Base-by-base conservation (phyloP, 1,284 basidiomycete genomes). In the Ganoderma lucidum region DNA sequence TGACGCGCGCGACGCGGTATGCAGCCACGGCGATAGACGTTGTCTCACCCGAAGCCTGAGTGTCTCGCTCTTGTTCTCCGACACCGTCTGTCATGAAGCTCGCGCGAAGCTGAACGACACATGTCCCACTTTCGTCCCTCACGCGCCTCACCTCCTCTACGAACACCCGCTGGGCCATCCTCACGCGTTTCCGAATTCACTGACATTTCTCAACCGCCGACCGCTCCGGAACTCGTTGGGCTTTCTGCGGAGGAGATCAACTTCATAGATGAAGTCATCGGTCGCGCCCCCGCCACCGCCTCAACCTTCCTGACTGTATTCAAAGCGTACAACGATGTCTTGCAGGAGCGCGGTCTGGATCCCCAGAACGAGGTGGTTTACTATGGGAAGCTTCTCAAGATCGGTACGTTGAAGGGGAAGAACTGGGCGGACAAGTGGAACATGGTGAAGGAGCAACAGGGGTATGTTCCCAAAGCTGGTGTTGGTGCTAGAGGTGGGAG, bases 371-470 rank as follows among this genome's bases (percentile, higher is more conserved):
- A 95, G 78, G 91, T 93, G 17, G 82, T 90, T n/a, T 93, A 91
- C 76, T 95, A 94, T 77, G 88, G 88, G 35, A 92, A 93, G 77
- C 80, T 95, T 42, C 80, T 95, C 70, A 94, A 95, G 78, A 82
- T 95, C 5, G 92, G 92, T 56, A 93, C 91, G 37, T 76, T 95
- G 76, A 92, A 88, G 80, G 93, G 92, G 17, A 83, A 83, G 65
- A 91, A 86, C 75, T 95, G 93, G 93, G 86, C 83, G 30, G 90
- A 90, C 53, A 94, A 94, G 79, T 95, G 93, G 93, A 80, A 81
- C 39, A 82, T 82, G 69, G 88, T 93, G 60, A 94, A 92, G 81
- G 77, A 77, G 44, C 87, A 88, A 70, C 79, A 88, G 71, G 83
- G 83, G 15, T 85, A 86, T 35, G 64, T 62, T 15, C 28, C 63